phyloP scores from a whole-genome alignment of 257 asterid genomes.

The Ilex asprella region DNA sequence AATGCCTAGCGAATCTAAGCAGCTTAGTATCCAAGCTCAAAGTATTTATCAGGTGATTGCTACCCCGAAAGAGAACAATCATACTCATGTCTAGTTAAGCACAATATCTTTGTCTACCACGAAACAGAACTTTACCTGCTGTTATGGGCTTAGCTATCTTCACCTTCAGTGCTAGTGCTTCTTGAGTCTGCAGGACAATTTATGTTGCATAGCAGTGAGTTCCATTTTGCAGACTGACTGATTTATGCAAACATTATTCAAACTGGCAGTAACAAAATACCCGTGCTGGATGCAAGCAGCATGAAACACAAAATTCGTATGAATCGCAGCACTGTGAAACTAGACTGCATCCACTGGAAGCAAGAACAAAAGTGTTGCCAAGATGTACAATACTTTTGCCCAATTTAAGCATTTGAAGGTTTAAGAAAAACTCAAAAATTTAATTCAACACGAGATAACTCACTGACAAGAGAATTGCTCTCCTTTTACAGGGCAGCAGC shows the following conservation, averaged over 20 bases:
- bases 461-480: conserved; percentile 86
- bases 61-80: no score
- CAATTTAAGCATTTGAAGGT: not conserved
- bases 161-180: conserved; percentile 40
- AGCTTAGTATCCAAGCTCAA: no score
- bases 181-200: conserved; percentile 44
- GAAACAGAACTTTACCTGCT: conserved; percentile 42
- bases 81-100: no score
- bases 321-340: conserved; percentile 78
- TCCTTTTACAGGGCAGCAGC: conserved; percentile 60
- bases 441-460: conserved; percentile 37
- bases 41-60: no score
- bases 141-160: conserved; percentile 73
- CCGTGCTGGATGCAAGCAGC: conserved; percentile 79
- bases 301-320: conserved; percentile 90
- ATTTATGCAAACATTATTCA: not conserved
- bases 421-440: not conserved
- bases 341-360: conserved; percentile 79
- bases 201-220: not conserved
- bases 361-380: not conserved
- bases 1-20: no score
- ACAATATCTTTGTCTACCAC: no score
- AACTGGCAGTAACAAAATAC: conserved; percentile 28
- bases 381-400: not conserved
- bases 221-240: conserved; percentile 10